Conservation (phyloP, 352 stramenopile species). For the Phytopythium vexans region DNA sequence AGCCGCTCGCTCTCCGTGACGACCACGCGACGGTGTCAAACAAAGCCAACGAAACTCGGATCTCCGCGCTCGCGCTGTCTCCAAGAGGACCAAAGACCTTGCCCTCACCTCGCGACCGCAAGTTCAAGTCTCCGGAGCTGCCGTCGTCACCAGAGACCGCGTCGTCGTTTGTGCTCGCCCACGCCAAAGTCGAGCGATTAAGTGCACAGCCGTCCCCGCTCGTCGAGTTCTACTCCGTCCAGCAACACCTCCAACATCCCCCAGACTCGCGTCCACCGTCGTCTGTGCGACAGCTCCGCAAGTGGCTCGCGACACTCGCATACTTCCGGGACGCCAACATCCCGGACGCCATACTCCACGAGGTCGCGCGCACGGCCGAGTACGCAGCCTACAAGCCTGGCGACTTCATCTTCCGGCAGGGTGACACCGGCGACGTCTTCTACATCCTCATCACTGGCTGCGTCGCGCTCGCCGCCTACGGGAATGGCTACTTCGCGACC, state of each 20-base stretch:
- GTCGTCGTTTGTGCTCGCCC: slow-evolving; percentile 35
- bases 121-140: no score
- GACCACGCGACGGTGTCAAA: no score
- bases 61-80: no score
- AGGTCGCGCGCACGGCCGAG: slow-evolving; percentile 42
- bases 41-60: no score
- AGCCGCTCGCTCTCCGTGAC: not conserved
- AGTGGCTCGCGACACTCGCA: slow-evolving; percentile 60
- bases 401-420: slow-evolving; percentile 71
- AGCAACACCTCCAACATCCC: slow-evolving; percentile 32
- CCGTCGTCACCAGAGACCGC: slow-evolving; percentile 1
- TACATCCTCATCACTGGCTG: slow-evolving; percentile 71
- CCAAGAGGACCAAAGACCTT: no score
- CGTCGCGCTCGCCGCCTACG: slow-evolving; percentile 59
- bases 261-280: slow-evolving; percentile 27
- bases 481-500: slow-evolving; percentile 64
- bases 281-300: slow-evolving; percentile 57
- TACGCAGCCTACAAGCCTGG: slow-evolving; percentile 41
- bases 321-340: slow-evolving; percentile 62
- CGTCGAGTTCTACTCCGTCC: slow-evolving; percentile 25
- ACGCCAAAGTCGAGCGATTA: slow-evolving; percentile 33
- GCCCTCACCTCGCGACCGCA: no score
- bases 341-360: slow-evolving; percentile 45
- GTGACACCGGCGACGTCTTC: slow-evolving; percentile 62
- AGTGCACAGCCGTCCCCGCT: slow-evolving; percentile 30